A percentile compares a stretch with the other conserved stretches of the same genome.
phyloP scores from a whole-genome alignment of 139 green algal genomes.

The Nannochloris sp. region DNA sequence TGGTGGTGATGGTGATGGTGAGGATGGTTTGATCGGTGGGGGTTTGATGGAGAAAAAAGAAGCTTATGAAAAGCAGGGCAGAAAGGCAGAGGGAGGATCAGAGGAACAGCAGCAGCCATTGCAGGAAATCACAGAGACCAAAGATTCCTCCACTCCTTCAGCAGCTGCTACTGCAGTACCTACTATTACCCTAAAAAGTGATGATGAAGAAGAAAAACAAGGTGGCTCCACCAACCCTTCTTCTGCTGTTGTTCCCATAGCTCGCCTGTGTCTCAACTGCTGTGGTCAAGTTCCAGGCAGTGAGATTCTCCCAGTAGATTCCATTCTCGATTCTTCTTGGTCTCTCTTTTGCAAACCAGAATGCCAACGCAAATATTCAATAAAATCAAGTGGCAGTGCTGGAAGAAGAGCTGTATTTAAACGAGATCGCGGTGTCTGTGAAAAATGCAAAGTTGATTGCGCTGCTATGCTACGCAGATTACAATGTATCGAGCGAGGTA shows the following conservation, averaged over 20 bases:
- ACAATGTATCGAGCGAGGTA: conserved; percentile 41
- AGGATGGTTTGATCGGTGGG: too few species aligned
- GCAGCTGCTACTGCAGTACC: background rate
- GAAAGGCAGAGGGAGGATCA: too few species aligned
- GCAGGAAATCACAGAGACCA: too few species aligned
- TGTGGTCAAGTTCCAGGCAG: background rate
- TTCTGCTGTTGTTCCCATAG: background rate
- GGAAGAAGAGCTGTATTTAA: conserved; percentile 55
- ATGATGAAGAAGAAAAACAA: background rate
- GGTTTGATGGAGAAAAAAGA: too few species aligned
- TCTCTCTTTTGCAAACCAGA: conserved; percentile 32
- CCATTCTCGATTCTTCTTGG: background rate
- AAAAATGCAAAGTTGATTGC: conserved; percentile 62
- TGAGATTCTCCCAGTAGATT: background rate
- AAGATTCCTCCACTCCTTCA: too few species aligned
- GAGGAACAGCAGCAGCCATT: too few species aligned
- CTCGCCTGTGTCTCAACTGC: background rate
- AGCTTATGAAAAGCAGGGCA: too few species aligned
- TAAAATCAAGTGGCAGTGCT: conserved; percentile 41
- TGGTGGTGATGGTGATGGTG: too few species aligned
- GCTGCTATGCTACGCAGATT: conserved; percentile 54
- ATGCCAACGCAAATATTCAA: conserved; percentile 56
- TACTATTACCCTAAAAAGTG: background rate
- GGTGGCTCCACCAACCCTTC: background rate
- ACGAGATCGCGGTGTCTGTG: conserved; percentile 66